Evolutionary conservation across 345 rosid genomes (phyloP), one percentile per base, ranked within the genome.

Genomic region (Salix exigua): DNA sequence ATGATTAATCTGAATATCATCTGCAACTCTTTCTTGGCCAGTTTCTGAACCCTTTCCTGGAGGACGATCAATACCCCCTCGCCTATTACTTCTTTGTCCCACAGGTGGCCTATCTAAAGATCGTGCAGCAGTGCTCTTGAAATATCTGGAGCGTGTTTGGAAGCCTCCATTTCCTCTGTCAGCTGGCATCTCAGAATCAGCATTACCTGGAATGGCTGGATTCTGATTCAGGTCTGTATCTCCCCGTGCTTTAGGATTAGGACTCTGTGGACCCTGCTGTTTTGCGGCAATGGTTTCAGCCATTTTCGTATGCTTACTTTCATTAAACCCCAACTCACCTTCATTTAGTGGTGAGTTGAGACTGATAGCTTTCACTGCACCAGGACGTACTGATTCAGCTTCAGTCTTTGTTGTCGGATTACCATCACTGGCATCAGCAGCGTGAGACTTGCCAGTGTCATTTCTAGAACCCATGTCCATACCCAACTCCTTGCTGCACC

Each of bases 61-160:
- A 78, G 70, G 31, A 30, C 88, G 23, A 55, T 55, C 62, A 10
- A n/a, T n/a, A 2, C 38, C 37, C 50, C 73, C 90, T 83, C 14
- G 84, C 79, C 0, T 13, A 5, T 74, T 86, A 85, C 91, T 90
- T 89, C 68, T 89, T 90, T 97, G 84, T 77, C 85, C 86, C 78
- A 87, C 77, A 77, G 90, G 91, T 63, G 90, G 85, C 67, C 71
- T 78, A 62, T 82, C 30, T 8, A 37, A 76, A 53, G 85, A 74
- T 63, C 83, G 72, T 6, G 89, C 78, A 21, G 83, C 83, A 42
- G 60, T 75, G 71, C 71, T 83, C 77, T 79, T 88, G 72, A 75
- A 75, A 72, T 26, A 71, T 72, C 72, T 82, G 77, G 75, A 82
- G 78, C 73, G 19, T n/a, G 75, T 66, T 68, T 86, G 82, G 48